A percentile compares a stretch with the other conserved stretches of the same genome.
Conservation (phyloP, 768 basidiomycete species). For the Termitomyces sp. region DNA sequence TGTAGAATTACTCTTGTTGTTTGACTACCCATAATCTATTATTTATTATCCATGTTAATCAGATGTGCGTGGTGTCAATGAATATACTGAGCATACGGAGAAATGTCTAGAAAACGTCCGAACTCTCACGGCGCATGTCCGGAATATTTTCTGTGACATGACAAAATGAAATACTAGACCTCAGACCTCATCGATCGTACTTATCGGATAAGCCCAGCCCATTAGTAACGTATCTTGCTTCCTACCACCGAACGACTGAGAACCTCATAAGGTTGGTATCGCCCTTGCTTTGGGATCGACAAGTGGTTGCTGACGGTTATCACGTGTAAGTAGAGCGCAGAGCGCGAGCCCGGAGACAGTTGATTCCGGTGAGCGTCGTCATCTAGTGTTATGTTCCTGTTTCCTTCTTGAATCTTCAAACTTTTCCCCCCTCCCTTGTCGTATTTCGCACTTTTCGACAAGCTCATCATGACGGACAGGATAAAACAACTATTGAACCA, state of each 20-base stretch:
- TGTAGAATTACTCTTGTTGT: slow-evolving; percentile 15
- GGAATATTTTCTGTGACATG: neutral
- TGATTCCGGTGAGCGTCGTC: slow-evolving; percentile 7
- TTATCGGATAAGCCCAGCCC: neutral
- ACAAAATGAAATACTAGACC: neutral
- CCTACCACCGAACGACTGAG: neutral
- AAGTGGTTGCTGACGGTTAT: slow-evolving; percentile 6
- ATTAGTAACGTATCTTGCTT: neutral
- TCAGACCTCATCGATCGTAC: neutral
- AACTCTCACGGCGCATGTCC: neutral
- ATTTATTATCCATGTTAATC: neutral
- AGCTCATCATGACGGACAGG: slow-evolving; percentile 47
- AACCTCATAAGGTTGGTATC: neutral
- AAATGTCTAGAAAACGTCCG: neutral
- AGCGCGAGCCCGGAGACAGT: slow-evolving; percentile 2
- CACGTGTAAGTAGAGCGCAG: slow-evolving; percentile 12
- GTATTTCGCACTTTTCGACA: slow-evolving; percentile 9
- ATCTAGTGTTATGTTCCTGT: neutral
- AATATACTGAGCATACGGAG: too few relatives aligned
- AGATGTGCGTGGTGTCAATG: too few relatives aligned
- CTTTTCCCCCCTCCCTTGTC: neutral
- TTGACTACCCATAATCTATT: slow-evolving; percentile 10
- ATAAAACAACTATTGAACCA: slow-evolving; percentile 59
- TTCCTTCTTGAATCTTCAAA: neutral
- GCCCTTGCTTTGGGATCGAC: neutral